Evolutionary conservation across 192 early-diverging fungal species (phyloP).

Genomic region (Thamnidium elegans): DNA sequence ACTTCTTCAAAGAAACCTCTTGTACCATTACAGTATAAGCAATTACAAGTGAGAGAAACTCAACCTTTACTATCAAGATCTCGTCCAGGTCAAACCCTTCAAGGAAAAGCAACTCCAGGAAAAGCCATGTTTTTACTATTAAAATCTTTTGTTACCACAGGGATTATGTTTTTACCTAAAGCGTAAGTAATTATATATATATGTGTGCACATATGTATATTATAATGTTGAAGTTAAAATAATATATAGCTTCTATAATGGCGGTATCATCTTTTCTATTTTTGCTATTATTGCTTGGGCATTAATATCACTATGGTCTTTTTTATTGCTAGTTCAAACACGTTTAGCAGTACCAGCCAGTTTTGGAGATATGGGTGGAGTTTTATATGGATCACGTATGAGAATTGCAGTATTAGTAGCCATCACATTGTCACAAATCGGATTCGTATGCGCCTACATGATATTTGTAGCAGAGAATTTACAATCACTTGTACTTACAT

Average conservation of each 20-base stretch:
- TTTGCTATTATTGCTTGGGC: conserved; percentile 57
- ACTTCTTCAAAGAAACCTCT: neutral
- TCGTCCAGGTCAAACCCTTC: conserved; percentile 23
- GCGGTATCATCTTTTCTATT: conserved; percentile 64
- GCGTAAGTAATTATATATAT: conserved; percentile 13
- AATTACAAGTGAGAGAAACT: conserved; percentile 23
- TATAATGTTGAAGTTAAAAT: neutral
- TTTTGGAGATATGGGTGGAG: conserved; percentile 68
- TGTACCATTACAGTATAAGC: conserved; percentile 23
- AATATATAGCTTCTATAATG: conserved; percentile 51
- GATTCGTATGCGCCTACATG: conserved; percentile 90
- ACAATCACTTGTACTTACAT: conserved; percentile 69
- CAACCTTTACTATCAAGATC: conserved; percentile 29
- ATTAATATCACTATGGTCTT: conserved; percentile 59
- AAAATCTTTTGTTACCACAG: conserved; percentile 66
- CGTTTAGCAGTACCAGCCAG: conserved; percentile 59
- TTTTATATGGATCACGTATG: conserved; percentile 62
- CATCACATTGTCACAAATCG: conserved; percentile 59
- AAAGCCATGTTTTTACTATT: conserved; percentile 77
- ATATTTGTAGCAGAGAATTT: conserved; percentile 91
- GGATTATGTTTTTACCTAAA: conserved; percentile 38
- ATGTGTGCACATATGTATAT: neutral
- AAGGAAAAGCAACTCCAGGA: conserved; percentile 59
- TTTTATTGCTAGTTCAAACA: conserved; percentile 66
- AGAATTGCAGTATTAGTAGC: conserved; percentile 56